phyloP scores from a whole-genome alignment of 108 stramenopile genomes.

The Mayamaea pseudoterrestris region DNA sequence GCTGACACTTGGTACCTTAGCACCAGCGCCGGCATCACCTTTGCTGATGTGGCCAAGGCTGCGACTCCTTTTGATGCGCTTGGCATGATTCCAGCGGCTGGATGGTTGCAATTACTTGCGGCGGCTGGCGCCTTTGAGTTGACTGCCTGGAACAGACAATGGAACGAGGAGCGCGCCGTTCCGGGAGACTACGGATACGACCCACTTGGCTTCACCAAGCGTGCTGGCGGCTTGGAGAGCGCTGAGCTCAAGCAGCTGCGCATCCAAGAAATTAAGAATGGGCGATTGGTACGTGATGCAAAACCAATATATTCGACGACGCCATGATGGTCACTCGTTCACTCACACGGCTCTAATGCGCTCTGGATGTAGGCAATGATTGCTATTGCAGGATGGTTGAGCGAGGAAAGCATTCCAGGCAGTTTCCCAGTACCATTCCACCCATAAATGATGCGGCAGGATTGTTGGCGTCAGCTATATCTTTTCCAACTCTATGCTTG shows the following conservation, averaged over 20 bases:
- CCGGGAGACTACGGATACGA: conserved; percentile 72
- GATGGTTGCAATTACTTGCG: conserved; percentile 54
- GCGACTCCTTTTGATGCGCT: conserved; percentile 57
- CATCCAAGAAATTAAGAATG: conserved; percentile 77
- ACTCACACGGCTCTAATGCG: too few relatives aligned
- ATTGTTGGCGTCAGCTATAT: too few relatives aligned
- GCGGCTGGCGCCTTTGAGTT: conserved; percentile 57
- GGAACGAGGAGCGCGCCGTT: conserved; percentile 46
- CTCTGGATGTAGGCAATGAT: too few relatives aligned
- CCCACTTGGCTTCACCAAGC: conserved; percentile 73
- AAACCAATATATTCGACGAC: too few relatives aligned
- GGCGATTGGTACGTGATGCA: conserved; percentile 64
- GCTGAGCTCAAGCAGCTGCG: conserved; percentile 49
- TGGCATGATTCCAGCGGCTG: conserved; percentile 43
- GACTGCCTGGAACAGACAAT: conserved; percentile 52
- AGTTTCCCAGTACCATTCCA: too few relatives aligned
- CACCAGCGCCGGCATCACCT: conserved; percentile 39
- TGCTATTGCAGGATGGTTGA: too few relatives aligned
- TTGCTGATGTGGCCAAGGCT: conserved; percentile 46
- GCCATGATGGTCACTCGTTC: too few relatives aligned
- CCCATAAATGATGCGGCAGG: too few relatives aligned
- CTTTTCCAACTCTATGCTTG: too few relatives aligned
- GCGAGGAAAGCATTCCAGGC: too few relatives aligned
- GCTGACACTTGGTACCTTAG: conserved; percentile 39
- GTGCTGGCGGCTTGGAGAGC: conserved; percentile 38